Evolutionary conservation across 768 basidiomycete species (phyloP).

Genomic region (Dioszegia aurantiaca): DNA sequence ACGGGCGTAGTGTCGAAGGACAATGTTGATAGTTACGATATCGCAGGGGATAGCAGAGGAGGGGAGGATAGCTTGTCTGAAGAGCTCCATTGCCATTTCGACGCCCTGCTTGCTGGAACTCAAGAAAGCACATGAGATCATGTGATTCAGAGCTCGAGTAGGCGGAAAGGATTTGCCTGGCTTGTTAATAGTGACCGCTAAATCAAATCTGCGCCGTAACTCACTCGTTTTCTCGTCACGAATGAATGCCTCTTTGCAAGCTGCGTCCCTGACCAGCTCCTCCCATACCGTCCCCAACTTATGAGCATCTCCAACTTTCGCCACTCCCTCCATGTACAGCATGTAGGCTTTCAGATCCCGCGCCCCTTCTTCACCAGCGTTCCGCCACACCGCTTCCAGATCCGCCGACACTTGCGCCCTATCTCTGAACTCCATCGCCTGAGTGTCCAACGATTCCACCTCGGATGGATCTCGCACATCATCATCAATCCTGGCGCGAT

Average conservation of each 20-base stretch:
- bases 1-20: constrained; percentile 67
- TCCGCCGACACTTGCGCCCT: constrained; percentile 1
- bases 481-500: constrained; percentile 3
- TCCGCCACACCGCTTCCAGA: constrained; percentile 64
- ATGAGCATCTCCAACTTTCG: constrained; percentile 61
- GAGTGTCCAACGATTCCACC: constrained; percentile 2
- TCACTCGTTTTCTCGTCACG: constrained; percentile 24
- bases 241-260: constrained; percentile 38
- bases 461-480: not conserved
- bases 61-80: constrained; percentile 53
- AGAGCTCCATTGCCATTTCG: constrained; percentile 53
- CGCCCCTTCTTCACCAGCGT: constrained; percentile 62
- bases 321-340: constrained; percentile 63
- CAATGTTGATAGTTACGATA: constrained; percentile 73
- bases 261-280: constrained; percentile 45
- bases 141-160: constrained; percentile 63
- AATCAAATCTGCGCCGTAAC: not conserved
- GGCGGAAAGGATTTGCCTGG: constrained; percentile 43
- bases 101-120: constrained; percentile 35
- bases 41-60: constrained; percentile 64
- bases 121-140: constrained; percentile 65
- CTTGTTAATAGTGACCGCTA: no score
- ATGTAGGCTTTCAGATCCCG: constrained; percentile 68
- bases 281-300: constrained; percentile 56
- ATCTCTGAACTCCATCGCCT: not conserved